Base-by-base conservation (phyloP, 2,329 filamentous ascomycete genomes). In the Alternaria arbusti region DNA sequence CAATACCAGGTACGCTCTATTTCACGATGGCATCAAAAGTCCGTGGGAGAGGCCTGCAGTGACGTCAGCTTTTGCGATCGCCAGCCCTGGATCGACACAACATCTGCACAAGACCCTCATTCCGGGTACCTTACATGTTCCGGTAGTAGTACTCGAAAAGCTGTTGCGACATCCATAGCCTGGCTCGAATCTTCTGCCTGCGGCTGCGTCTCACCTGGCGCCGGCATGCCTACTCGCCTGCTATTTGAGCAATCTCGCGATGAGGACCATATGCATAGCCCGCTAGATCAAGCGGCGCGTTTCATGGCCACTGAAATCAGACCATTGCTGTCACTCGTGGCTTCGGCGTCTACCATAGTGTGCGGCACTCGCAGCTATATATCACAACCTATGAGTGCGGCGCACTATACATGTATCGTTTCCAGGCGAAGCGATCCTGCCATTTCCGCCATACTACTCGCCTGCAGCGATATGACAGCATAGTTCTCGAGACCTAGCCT, bases 381-480 rank as follows among this genome's bases (percentile, higher is more conserved):
- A 57, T 57, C 45, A 57, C 45, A 17, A 36, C 15, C 45, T 26
- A 50, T 50, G 45, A 28, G 22, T 22, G 45, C 55, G 32, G 40
- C 23, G 11, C 28, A 44, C 15, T 40, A 40, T 36, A 28, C 30
- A 30, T 44, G 23, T 45, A 6, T 54, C 52, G 30, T 17, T 9
- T 30, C 25, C 25, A 30, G 4, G 25, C 10, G 47, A 32, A 36
- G 36, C 44, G 28, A 32, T 32, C n/a, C 28, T 46, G 50, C 61
- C 59, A 59, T 64, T 61, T 64, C 47, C 44, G 59, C 45, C 50
- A 44, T 40, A 26, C 22, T 58, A 54, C 50, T 59, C 60, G 54
- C 60, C 59, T 45, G 57, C 22, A 20, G 30, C 23, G 12, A 52
- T 15, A 45, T 36, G 22, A 44, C 17, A 49, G 50, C 32, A 26